Percentiles rank a stretch among this genome's conserved stretches.
Evolutionary conservation across 768 basidiomycete genomes (phyloP).

Genomic region (Coprinopsis sp.): DNA sequence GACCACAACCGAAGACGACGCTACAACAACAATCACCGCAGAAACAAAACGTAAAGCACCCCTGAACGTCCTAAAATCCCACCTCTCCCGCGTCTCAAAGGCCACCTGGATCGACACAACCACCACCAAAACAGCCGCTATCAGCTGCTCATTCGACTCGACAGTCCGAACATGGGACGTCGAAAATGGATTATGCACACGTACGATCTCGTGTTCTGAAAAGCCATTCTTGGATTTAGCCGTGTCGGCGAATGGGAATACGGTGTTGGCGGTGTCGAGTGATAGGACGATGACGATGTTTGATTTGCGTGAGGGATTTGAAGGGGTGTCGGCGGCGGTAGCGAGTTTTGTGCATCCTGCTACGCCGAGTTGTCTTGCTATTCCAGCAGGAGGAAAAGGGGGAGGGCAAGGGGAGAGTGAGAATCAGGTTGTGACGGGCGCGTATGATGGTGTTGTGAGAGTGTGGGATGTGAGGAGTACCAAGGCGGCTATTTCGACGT

Average conservation of each 20-base stretch:
- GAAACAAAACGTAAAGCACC: slow-evolving; percentile 63
- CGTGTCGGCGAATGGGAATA: slow-evolving; percentile 37
- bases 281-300: slow-evolving; percentile 72
- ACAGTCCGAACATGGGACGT: slow-evolving; percentile 87
- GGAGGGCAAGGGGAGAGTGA: slow-evolving; percentile 14
- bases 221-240: slow-evolving; percentile 71
- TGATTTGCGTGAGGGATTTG: slow-evolving; percentile 59
- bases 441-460: slow-evolving; percentile 73
- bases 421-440: slow-evolving; percentile 64
- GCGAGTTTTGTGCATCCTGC: slow-evolving; percentile 45
- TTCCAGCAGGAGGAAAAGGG: no score
- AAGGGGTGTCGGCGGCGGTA: slow-evolving; percentile 17
- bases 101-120: slow-evolving; percentile 42
- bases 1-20: slow-evolving; percentile 13
- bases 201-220: slow-evolving; percentile 66
- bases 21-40: slow-evolving; percentile 17
- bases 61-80: slow-evolving; percentile 69
- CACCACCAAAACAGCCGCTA: slow-evolving; percentile 46
- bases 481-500: slow-evolving; percentile 58
- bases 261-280: slow-evolving; percentile 59
- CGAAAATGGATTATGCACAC: slow-evolving; percentile 64
- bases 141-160: slow-evolving; percentile 87
- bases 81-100: slow-evolving; percentile 76
- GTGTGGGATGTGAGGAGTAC: slow-evolving; percentile 77
- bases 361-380: slow-evolving; percentile 60